Percentiles rank a stretch among this genome's conserved stretches.
Evolutionary conservation across 768 basidiomycete genomes (phyloP).

Genomic region (Epithele typhae): DNA sequence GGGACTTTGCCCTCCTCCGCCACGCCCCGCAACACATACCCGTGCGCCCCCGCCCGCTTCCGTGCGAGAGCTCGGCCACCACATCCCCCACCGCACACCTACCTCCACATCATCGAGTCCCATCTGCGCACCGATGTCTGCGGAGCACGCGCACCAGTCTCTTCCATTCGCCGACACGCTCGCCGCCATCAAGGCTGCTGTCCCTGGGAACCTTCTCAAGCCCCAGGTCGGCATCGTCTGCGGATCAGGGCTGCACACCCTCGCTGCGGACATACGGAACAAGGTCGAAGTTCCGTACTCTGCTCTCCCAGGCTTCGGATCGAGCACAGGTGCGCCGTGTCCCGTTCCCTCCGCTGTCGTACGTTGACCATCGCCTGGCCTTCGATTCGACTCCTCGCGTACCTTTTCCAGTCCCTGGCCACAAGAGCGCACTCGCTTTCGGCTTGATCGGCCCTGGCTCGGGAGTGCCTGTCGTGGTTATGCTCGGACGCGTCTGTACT

Average conservation of each 20-base stretch:
- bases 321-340: constrained; percentile 63
- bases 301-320: constrained; percentile 66
- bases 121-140: no score
- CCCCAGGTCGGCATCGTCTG: constrained; percentile 83
- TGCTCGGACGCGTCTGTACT: constrained; percentile 74
- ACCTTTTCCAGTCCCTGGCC: constrained; percentile 59
- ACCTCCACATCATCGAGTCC: no score
- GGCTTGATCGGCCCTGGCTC: constrained; percentile 61
- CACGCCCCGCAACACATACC: no score
- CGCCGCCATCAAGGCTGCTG: constrained; percentile 21
- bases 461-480: constrained; percentile 80
- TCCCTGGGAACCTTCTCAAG: constrained; percentile 36
- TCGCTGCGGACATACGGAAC: constrained; percentile 58
- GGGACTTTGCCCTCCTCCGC: no score
- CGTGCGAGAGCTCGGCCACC: no score
- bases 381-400: not conserved
- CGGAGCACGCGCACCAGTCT: not conserved
- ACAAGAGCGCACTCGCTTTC: constrained; percentile 77
- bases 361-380: not conserved
- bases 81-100: no score
- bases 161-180: constrained; percentile 27
- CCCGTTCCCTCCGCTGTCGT: not conserved
- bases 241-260: constrained; percentile 78
- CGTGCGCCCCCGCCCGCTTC: no score
- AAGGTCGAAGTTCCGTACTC: constrained; percentile 60